These are phyloP conservation scores for Neurospora cerealis DNA, from an alignment of 495 filamentous ascomycete genomes.

Conservation along the genomic window DNA sequence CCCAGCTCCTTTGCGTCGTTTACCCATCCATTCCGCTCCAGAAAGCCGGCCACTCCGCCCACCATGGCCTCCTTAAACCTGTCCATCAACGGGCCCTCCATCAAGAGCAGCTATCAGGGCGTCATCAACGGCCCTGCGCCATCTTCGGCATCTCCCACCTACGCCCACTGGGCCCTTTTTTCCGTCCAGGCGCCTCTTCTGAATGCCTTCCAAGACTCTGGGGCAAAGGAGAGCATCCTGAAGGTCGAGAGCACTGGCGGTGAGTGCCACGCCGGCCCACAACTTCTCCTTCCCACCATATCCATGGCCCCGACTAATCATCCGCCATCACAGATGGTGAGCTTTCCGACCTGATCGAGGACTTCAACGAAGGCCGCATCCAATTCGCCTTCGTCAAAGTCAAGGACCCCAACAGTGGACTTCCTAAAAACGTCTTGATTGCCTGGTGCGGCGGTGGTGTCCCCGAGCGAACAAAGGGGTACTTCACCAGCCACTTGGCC, in stretches of 20 bases:
- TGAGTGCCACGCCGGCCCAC: slow-evolving; percentile 30
- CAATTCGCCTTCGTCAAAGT: slow-evolving; percentile 97
- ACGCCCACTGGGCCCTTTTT: slow-evolving; percentile 77
- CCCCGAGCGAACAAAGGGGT: slow-evolving; percentile 95
- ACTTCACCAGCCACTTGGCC: slow-evolving; percentile 89
- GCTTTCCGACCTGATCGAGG: slow-evolving; percentile 86
- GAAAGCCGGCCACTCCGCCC: neutral
- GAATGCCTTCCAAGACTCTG: slow-evolving; percentile 81
- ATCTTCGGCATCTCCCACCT: slow-evolving; percentile 47
- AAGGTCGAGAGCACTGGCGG: slow-evolving; percentile 90
- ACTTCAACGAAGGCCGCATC: slow-evolving; percentile 91
- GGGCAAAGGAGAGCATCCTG: slow-evolving; percentile 81
- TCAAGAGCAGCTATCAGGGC: slow-evolving; percentile 83
- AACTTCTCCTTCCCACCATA: neutral
- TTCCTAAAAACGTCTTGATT: slow-evolving; percentile 89
- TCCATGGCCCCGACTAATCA: slow-evolving; percentile 5
- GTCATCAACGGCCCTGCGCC: slow-evolving; percentile 65
- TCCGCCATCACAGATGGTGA: slow-evolving; percentile 62
- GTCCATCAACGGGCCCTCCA: slow-evolving; percentile 82
- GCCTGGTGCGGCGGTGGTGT: slow-evolving; percentile 98
- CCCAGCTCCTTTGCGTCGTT: neutral
- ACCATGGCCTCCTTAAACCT: slow-evolving; percentile 87
- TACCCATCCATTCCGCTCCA: neutral
- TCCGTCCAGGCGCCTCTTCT: slow-evolving; percentile 82
- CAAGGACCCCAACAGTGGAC: slow-evolving; percentile 81